These are phyloP conservation scores for Fusarium dlaminii DNA, from an alignment of 2,329 filamentous ascomycete species.

Conservation along the genomic window DNA sequence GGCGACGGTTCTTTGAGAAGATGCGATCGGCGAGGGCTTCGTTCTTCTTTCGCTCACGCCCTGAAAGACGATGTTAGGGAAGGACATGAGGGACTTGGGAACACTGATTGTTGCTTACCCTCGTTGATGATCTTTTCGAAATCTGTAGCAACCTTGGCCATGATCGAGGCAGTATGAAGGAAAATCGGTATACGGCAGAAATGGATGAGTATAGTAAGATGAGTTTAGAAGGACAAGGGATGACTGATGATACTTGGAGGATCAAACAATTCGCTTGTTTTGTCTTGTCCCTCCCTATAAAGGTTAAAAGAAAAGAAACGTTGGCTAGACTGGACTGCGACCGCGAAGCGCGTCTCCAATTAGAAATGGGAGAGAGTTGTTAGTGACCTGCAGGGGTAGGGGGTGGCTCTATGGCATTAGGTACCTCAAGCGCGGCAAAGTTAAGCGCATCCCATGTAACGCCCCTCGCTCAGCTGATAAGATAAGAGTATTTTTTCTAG, in stretches of 20 bases:
- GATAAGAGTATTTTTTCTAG: conserved; percentile 34
- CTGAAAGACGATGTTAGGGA: conserved; percentile 46
- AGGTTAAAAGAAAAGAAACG: conserved; percentile 31
- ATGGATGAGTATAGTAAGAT: neutral
- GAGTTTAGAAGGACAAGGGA: neutral
- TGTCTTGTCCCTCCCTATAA: conserved; percentile 2
- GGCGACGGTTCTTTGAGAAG: conserved; percentile 68
- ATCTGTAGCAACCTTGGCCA: conserved; percentile 57
- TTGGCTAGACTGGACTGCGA: conserved; percentile 32
- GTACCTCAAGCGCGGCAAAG: conserved; percentile 14
- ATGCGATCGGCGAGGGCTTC: conserved; percentile 77
- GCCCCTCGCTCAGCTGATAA: conserved; percentile 33
- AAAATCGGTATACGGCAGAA: neutral
- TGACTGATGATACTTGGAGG: neutral
- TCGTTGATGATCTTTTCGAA: conserved; percentile 66
- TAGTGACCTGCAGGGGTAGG: conserved; percentile 8
- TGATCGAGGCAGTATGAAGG: conserved; percentile 35
- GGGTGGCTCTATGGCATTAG: conserved; percentile 21
- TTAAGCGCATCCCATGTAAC: neutral
- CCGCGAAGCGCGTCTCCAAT: conserved; percentile 41
- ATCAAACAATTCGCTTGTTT: conserved; percentile 11
- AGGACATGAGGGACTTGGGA: neutral
- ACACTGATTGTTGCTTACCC: conserved; percentile 48
- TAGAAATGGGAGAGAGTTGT: conserved; percentile 9
- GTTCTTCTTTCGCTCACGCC: conserved; percentile 75